Conservation (phyloP, 371 early-diverging fungal genomes). For the Apophysomyces ossiformis region DNA sequence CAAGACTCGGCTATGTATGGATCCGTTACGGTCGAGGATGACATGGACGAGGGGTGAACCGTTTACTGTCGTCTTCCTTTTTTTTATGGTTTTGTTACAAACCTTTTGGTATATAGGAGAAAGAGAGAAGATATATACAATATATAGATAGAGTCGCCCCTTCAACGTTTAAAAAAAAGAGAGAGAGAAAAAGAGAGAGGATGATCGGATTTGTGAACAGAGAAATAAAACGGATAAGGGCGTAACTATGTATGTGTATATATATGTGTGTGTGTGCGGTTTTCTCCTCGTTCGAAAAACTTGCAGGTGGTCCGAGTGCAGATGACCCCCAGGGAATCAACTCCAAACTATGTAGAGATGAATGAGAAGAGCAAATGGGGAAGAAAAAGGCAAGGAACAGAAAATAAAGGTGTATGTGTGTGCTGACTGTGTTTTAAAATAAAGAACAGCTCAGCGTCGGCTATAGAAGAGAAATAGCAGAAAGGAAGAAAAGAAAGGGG, state of each 20-base stretch:
- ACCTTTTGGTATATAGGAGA: background rate
- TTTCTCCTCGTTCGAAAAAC: conserved; percentile 3
- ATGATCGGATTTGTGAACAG: background rate
- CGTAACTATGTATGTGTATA: no score
- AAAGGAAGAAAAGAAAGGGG: conserved; percentile 1
- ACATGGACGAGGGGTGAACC: conserved; percentile 30
- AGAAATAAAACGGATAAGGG: conserved; percentile 10
- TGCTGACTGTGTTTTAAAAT: conserved; percentile 7
- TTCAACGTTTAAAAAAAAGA: background rate
- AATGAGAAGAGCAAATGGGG: background rate
- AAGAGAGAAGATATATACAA: background rate
- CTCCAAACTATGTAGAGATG: conserved; percentile 1
- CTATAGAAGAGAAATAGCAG: background rate
- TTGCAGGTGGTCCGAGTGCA: conserved; percentile 12
- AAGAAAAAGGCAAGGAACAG: conserved; percentile 6
- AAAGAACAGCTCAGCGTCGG: conserved; percentile 4
- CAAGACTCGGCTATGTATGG: conserved; percentile 47
- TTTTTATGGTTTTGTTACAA: background rate
- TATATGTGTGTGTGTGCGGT: no score
- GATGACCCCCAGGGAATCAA: conserved; percentile 9
- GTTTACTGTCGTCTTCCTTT: background rate
- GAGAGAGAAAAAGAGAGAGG: background rate
- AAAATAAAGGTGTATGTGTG: background rate
- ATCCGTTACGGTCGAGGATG: conserved; percentile 50
- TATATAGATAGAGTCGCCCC: background rate